Base-by-base conservation (phyloP, 495 filamentous ascomycete genomes). In the Hypomontagnella monticulosa region DNA sequence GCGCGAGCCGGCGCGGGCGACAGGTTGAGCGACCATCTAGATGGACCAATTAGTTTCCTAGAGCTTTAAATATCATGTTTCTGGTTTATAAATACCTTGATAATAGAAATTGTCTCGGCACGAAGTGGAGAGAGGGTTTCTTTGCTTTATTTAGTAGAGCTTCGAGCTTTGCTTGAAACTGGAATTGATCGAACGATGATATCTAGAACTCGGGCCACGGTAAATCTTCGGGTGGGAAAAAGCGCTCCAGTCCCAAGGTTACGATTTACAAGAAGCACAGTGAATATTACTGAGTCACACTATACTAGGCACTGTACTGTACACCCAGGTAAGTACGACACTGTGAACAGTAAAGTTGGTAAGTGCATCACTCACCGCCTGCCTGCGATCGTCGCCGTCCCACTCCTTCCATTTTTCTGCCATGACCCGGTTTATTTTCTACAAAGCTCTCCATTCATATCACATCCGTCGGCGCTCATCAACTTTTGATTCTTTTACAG, bases 21-120 rank as follows among this genome's bases (percentile, higher is more conserved):
- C 90, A 71, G 90, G 82, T 79, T 90, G 86, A 76, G 92, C 83
- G 82, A 94, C 85, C 93, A 97, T 97, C 93, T 97, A 52, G 11
- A 60, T 33, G 42, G 37, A 23, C 44, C 64, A 69, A 79, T 75
- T 75, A 74, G 73, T 40, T 57, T 51, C 6, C 16, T 43, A 32
- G 15, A 34, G 6, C 4, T 15, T 19, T 33, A 3, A 11, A 10
- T 11, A 7, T 3, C 4, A 15, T 3, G 11, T 0, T 27, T 12
- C 19, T 8, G n/a, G 5, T 61, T 60, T 37, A 23, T 42, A 58
- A 30, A 14, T 70, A 76, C 76, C 66, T 76, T 77, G 68, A 61
- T 10, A 55, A 57, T 30, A 38, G 69, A 63, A 61, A 63, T 74
- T 61, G 41, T 20, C 34, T 55, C 36, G 66, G 47, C 18, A 30